Evolutionary conservation across 2,329 filamentous ascomycete species (phyloP).

Genomic region (Fusarium anthophilum): DNA sequence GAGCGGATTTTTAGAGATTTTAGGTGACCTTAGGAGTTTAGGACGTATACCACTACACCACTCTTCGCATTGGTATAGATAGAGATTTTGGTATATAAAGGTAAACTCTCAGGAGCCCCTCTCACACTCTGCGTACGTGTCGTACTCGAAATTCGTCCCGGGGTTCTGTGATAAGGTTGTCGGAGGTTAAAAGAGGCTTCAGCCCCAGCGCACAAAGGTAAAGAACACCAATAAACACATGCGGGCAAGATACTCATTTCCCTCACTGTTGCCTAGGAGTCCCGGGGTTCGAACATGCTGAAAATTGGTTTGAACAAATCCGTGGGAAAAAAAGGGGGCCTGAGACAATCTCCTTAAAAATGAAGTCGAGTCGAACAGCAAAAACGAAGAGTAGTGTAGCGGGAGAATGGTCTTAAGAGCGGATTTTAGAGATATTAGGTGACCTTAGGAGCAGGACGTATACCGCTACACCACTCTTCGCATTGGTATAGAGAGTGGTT

Average conservation of each 20-base stretch:
- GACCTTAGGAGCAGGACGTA: background rate
- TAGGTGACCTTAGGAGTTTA: background rate
- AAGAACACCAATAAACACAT: no score
- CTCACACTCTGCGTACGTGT: background rate
- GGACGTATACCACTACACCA: conserved; percentile 4
- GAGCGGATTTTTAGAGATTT: background rate
- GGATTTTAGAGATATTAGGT: background rate
- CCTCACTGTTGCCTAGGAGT: no score
- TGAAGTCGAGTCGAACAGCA: background rate
- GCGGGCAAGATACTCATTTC: no score
- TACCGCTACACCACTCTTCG: conserved; percentile 1
- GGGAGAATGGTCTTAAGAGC: background rate
- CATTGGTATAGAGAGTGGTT: no score
- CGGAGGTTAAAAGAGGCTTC: no score
- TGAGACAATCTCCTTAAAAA: background rate
- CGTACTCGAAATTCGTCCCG: background rate
- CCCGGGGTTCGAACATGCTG: background rate
- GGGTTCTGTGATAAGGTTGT: no score
- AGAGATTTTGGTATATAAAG: background rate
- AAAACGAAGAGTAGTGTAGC: background rate
- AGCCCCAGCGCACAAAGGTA: no score
- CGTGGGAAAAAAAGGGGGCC: background rate
- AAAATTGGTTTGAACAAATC: background rate
- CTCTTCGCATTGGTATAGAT: background rate
- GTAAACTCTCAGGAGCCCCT: background rate